Conservation (phyloP, 2,329 filamentous ascomycete genomes). For the Neonectria magnoliae region DNA sequence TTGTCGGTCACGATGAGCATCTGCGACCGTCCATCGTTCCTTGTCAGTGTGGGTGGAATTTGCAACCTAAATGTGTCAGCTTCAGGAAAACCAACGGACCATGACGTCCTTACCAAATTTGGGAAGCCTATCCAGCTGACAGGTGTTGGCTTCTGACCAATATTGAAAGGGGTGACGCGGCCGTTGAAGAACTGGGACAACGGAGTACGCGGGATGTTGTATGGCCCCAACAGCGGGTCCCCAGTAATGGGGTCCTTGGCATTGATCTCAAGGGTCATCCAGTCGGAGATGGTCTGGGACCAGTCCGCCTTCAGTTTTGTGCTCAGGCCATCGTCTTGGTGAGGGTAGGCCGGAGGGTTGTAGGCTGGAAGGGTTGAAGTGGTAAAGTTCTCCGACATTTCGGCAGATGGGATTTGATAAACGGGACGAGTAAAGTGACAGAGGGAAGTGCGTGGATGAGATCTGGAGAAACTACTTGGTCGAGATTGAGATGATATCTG, state of each 20-base stretch:
- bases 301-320: background rate
- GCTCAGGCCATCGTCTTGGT: constrained; percentile 2
- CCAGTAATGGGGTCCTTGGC: background rate
- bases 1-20: constrained; percentile 9
- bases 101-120: background rate
- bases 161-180: constrained; percentile 2
- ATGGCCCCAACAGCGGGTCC: background rate
- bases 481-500: too few species aligned
- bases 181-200: constrained; percentile 17
- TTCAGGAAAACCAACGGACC: background rate
- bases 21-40: constrained; percentile 9
- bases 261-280: constrained; percentile 3
- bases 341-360: constrained; percentile 8
- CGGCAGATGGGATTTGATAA: too few species aligned
- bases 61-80: background rate
- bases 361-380: background rate
- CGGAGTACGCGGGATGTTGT: background rate
- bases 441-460: too few species aligned
- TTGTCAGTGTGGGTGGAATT: too few species aligned
- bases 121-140: constrained; percentile 19
- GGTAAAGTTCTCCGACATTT: too few species aligned
- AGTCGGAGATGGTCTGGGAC: constrained; percentile 8
- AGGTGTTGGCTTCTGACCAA: background rate
- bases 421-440: too few species aligned
- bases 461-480: too few species aligned